Evolutionary conservation across 192 early-diverging fungal species (phyloP).

Genomic region (Radiomyces spectabilis): DNA sequence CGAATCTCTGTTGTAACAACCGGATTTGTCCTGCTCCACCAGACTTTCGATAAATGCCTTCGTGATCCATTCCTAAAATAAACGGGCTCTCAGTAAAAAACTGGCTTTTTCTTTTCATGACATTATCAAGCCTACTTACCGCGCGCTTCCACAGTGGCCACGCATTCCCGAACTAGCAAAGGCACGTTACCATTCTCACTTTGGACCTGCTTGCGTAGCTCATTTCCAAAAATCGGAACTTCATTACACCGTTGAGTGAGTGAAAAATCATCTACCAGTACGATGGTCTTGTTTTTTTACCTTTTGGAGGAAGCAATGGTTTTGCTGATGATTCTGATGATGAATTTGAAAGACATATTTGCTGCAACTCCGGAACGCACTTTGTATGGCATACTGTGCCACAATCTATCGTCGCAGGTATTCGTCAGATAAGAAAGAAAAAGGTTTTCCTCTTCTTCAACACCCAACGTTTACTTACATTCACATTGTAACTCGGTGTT

Average conservation of each 20-base stretch:
- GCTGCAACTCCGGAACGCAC: too few relatives aligned
- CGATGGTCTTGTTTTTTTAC: too few relatives aligned
- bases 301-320: too few relatives aligned
- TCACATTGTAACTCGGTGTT: constrained; percentile 34
- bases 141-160: constrained; percentile 52
- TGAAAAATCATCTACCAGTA: too few relatives aligned
- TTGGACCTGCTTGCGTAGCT: constrained; percentile 30
- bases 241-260: too few relatives aligned
- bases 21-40: constrained; percentile 62
- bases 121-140: too few relatives aligned
- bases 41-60: constrained; percentile 74
- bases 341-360: too few relatives aligned
- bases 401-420: too few relatives aligned
- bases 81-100: too few relatives aligned
- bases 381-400: constrained; percentile 36
- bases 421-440: too few relatives aligned
- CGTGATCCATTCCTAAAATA: constrained; percentile 57
- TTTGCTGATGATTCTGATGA: too few relatives aligned
- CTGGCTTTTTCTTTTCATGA: too few relatives aligned
- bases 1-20: constrained; percentile 50
- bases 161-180: constrained; percentile 56
- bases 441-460: background rate
- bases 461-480: background rate
- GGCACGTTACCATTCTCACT: constrained; percentile 49
- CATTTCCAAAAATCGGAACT: background rate